phyloP scores from a whole-genome alignment of 2,329 filamentous ascomycete species.

The Stachybotrys elegans region DNA sequence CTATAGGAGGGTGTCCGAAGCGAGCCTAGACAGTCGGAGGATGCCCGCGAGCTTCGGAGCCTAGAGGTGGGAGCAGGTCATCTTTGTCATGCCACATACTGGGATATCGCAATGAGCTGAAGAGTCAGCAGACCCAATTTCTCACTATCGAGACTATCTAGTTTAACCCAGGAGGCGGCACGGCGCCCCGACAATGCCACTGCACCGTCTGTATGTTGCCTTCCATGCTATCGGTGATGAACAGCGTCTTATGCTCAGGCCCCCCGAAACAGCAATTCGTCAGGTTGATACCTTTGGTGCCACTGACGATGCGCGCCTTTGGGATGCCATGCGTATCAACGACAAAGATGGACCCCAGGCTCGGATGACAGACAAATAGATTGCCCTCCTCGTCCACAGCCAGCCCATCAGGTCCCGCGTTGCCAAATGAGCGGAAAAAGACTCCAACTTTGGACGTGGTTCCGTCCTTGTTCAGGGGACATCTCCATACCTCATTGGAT shows the following conservation, averaged over 20 bases:
- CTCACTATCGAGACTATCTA: too few species aligned
- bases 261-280: constrained; percentile 38
- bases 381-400: constrained; percentile 32
- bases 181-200: constrained; percentile 25
- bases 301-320: constrained; percentile 28
- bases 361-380: constrained; percentile 29
- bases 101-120: too few species aligned
- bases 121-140: too few species aligned
- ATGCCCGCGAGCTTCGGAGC: too few species aligned
- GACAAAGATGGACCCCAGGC: constrained; percentile 30
- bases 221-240: constrained; percentile 34
- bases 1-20: too few species aligned
- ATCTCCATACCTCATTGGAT: constrained; percentile 34
- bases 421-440: constrained; percentile 36
- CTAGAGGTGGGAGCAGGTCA: too few species aligned
- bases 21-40: too few species aligned
- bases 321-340: constrained; percentile 30
- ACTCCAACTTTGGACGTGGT: constrained; percentile 31
- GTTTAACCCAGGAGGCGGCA: constrained; percentile 1
- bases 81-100: too few species aligned
- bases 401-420: constrained; percentile 32
- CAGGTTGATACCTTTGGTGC: constrained; percentile 25
- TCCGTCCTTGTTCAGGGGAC: constrained; percentile 32
- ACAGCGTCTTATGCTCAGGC: constrained; percentile 28
- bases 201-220: constrained; percentile 27